phyloP scores from a whole-genome alignment of 2,329 filamentous ascomycete species.

The Coleophoma cylindrospora region DNA sequence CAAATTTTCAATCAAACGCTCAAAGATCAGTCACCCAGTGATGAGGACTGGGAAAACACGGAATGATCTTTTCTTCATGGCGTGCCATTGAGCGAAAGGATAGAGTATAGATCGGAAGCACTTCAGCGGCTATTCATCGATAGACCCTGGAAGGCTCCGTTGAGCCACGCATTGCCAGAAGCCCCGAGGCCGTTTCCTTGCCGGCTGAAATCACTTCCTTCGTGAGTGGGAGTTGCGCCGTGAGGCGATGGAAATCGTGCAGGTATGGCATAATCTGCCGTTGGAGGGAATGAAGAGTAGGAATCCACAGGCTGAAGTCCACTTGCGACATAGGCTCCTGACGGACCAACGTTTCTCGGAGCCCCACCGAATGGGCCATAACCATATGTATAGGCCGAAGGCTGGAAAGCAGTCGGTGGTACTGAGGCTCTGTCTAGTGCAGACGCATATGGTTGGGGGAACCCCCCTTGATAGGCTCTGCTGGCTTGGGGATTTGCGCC shows the following conservation, averaged over 20 bases:
- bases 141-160: slow-evolving; percentile 59
- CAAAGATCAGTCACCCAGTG: too few relatives aligned
- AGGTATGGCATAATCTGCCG: slow-evolving; percentile 40
- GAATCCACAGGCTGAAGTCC: slow-evolving; percentile 33
- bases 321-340: slow-evolving; percentile 30
- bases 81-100: neutral
- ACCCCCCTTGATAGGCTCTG: slow-evolving; percentile 29
- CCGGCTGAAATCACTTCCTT: slow-evolving; percentile 35
- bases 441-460: slow-evolving; percentile 38
- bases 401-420: slow-evolving; percentile 33
- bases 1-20: too few relatives aligned
- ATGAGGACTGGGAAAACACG: neutral
- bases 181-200: slow-evolving; percentile 32
- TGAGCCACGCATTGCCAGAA: slow-evolving; percentile 51
- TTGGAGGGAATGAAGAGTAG: slow-evolving; percentile 36
- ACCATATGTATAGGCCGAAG: slow-evolving; percentile 32
- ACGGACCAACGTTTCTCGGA: slow-evolving; percentile 29
- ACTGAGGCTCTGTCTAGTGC: slow-evolving; percentile 33
- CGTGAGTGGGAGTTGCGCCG: slow-evolving; percentile 28
- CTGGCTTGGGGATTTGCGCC: slow-evolving; percentile 12
- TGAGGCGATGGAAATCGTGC: slow-evolving; percentile 40
- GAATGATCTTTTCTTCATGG: neutral
- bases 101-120: too few relatives aligned
- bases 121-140: slow-evolving; percentile 50
- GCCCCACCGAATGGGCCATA: slow-evolving; percentile 39